Conservation (phyloP, 495 filamentous ascomycete genomes). For the Neurospora africana region DNA sequence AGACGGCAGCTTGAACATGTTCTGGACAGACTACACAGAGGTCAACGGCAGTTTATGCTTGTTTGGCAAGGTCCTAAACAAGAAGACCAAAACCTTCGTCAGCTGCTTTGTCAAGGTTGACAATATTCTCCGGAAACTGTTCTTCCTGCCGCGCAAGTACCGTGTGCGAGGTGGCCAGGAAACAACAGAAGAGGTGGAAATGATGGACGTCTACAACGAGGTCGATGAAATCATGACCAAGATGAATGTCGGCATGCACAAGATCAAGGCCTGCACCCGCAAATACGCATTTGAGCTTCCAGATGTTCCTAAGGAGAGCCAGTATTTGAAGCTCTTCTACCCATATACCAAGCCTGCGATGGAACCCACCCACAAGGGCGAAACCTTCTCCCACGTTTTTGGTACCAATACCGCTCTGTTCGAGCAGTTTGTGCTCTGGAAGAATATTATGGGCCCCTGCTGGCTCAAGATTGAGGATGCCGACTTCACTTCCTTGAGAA, state of each 20-base stretch:
- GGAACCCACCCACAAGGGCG: slow-evolving; percentile 52
- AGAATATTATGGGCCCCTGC: slow-evolving; percentile 96
- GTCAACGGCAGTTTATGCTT: slow-evolving; percentile 84
- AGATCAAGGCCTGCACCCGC: slow-evolving; percentile 78
- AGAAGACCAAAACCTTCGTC: slow-evolving; percentile 62
- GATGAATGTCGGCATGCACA: slow-evolving; percentile 74
- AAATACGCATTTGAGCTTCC: slow-evolving; percentile 95
- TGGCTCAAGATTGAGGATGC: slow-evolving; percentile 84
- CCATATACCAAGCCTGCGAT: slow-evolving; percentile 68
- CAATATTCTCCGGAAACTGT: slow-evolving; percentile 86
- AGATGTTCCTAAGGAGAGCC: slow-evolving; percentile 73
- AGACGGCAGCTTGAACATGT: slow-evolving; percentile 86
- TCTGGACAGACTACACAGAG: slow-evolving; percentile 95
- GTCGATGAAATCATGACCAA: slow-evolving; percentile 76
- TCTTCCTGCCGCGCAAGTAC: slow-evolving; percentile 76
- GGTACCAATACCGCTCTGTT: slow-evolving; percentile 90
- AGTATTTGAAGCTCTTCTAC: slow-evolving; percentile 91
- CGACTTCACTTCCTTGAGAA: slow-evolving; percentile 74
- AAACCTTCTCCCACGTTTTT: slow-evolving; percentile 92
- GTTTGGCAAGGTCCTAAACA: slow-evolving; percentile 94
- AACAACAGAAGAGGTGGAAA: slow-evolving; percentile 71
- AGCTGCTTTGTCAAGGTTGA: slow-evolving; percentile 96
- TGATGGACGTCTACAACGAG: slow-evolving; percentile 84
- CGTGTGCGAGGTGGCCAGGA: slow-evolving; percentile 47
- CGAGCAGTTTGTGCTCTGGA: slow-evolving; percentile 97